A percentile compares a stretch with the other conserved stretches of the same genome.
Conservation (phyloP, 306 rosid species). For the Acacia crassicarpa region DNA sequence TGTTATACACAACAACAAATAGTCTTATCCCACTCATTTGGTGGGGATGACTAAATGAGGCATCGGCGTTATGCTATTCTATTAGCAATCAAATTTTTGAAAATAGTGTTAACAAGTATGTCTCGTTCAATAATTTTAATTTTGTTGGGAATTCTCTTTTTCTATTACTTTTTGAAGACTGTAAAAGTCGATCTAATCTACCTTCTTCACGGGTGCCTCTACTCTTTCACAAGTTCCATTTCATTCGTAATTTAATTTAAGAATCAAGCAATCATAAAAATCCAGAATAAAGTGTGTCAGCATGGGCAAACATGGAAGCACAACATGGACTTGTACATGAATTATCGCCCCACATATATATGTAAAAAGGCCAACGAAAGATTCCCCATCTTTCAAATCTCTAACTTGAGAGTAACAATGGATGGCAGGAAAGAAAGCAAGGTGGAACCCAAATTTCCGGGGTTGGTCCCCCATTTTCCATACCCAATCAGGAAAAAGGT, state of each 20-base stretch:
- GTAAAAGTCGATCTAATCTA: too few species aligned
- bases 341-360: neutral
- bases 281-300: neutral
- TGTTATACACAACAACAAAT: too few species aligned
- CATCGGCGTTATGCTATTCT: too few species aligned
- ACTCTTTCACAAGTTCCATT: neutral
- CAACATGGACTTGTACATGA: neutral
- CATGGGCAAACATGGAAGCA: neutral
- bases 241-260: neutral
- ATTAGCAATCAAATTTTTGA: too few species aligned
- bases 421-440: constrained; percentile 28
- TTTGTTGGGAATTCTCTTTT: too few species aligned
- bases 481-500: constrained; percentile 34
- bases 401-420: constrained; percentile 20
- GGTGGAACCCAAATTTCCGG: constrained; percentile 14
- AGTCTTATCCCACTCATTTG: too few species aligned
- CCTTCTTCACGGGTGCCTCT: too few species aligned
- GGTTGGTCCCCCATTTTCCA: constrained; percentile 44
- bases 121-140: too few species aligned
- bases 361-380: constrained; percentile 30
- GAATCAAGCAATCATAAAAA: neutral
- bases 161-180: too few species aligned
- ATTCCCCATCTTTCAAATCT: constrained; percentile 23
- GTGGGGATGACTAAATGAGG: too few species aligned
- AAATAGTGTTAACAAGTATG: too few species aligned